Conservation (phyloP, 2,329 filamentous ascomycete species). For the Rhynchosporium graminicola region DNA sequence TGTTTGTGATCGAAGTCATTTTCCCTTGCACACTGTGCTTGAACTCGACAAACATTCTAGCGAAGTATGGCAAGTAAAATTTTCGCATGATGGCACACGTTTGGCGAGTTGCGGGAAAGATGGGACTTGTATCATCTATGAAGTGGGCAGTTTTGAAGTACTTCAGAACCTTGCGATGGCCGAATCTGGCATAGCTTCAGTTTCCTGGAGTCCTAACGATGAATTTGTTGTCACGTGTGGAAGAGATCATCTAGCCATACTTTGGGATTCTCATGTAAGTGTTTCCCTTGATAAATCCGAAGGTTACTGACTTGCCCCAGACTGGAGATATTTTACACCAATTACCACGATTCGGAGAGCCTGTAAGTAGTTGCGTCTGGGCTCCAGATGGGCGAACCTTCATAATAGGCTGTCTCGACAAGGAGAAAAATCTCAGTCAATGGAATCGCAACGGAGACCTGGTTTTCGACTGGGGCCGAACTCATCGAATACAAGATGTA, state of each 20-base stretch:
- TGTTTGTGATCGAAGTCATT: slow-evolving; percentile 74
- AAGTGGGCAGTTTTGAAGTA: slow-evolving; percentile 68
- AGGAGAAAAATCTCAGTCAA: slow-evolving; percentile 64
- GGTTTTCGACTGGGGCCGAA: slow-evolving; percentile 66
- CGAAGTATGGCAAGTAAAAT: slow-evolving; percentile 90
- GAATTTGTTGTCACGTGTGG: slow-evolving; percentile 82
- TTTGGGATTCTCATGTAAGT: slow-evolving; percentile 73
- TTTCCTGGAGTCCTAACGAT: slow-evolving; percentile 93
- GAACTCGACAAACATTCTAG: slow-evolving; percentile 73
- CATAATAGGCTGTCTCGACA: slow-evolving; percentile 76
- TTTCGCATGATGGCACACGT: slow-evolving; percentile 82
- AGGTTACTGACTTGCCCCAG: slow-evolving; percentile 44
- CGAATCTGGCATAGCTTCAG: slow-evolving; percentile 70
- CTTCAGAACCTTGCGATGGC: slow-evolving; percentile 66
- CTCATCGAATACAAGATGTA: slow-evolving; percentile 79
- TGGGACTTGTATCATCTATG: slow-evolving; percentile 77
- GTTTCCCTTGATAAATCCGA: neutral
- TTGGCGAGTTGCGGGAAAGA: slow-evolving; percentile 82
- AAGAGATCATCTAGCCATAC: slow-evolving; percentile 68
- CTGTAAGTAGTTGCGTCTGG: slow-evolving; percentile 91
- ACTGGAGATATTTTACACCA: slow-evolving; percentile 63
- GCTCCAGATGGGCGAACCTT: slow-evolving; percentile 74
- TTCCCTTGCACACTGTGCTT: slow-evolving; percentile 70
- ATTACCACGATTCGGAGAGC: slow-evolving; percentile 73
- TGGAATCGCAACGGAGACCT: slow-evolving; percentile 67